Percentiles rank a stretch among this genome's conserved stretches.
These are phyloP conservation scores for Bryum argenteum DNA, from an alignment of 225 moss, liverwort and hornwort species.

Conservation along the genomic window DNA sequence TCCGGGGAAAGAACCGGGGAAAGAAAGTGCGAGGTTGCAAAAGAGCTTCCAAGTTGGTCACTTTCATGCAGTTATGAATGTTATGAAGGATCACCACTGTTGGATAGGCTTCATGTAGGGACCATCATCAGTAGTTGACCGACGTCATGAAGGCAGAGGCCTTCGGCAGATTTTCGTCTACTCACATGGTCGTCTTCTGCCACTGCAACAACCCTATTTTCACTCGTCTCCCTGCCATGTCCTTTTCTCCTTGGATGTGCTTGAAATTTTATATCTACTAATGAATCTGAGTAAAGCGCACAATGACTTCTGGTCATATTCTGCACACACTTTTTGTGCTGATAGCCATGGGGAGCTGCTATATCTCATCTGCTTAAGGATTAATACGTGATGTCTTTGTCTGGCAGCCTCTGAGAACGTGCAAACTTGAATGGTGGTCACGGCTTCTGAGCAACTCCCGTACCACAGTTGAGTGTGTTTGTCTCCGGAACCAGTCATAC, in stretches of 20 bases:
- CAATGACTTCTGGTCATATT: conserved; percentile 22
- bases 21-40: conserved; percentile 23
- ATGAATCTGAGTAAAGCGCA: conserved; percentile 15
- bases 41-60: conserved; percentile 17
- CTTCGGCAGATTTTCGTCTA: conserved; percentile 27
- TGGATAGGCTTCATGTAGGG: conserved; percentile 26
- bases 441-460: conserved; percentile 32
- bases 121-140: conserved; percentile 37
- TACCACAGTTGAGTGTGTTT: conserved; percentile 35
- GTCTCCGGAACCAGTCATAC: conserved; percentile 32
- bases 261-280: conserved; percentile 20
- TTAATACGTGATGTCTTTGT: conserved; percentile 37
- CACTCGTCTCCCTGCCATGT: conserved; percentile 36
- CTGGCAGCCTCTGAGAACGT: conserved; percentile 39
- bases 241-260: conserved; percentile 14
- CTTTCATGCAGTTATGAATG: conserved; percentile 19
- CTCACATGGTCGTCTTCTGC: conserved; percentile 45
- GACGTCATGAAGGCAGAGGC: conserved; percentile 14
- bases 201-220: conserved; percentile 39
- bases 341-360: conserved; percentile 35
- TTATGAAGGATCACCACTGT: conserved; percentile 23
- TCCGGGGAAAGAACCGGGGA: too few relatives aligned
- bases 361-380: conserved; percentile 39
- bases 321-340: conserved; percentile 28
- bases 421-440: conserved; percentile 38